A percentile compares a stretch with the other conserved stretches of the same genome.
Conservation (phyloP, 495 filamentous ascomycete species). For the Neurospora cerealis region DNA sequence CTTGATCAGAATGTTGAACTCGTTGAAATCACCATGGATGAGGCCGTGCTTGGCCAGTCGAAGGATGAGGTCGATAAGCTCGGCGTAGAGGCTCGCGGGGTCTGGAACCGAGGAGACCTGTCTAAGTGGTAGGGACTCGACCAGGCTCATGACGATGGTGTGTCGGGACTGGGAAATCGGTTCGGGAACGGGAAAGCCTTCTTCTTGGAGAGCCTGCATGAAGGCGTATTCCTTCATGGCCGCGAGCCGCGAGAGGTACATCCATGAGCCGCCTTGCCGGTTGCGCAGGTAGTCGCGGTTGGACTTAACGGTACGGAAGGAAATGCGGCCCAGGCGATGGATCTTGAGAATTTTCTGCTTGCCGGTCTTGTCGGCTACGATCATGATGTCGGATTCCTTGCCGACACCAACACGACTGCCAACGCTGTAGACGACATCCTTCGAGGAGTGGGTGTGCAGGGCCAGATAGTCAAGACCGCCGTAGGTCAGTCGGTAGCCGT, state of each 20-base stretch:
- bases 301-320: constrained; percentile 88
- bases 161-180: constrained; percentile 82
- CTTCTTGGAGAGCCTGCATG: constrained; percentile 73
- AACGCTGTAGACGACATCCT: constrained; percentile 72
- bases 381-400: constrained; percentile 94
- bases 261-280: constrained; percentile 68
- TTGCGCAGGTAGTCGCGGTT: constrained; percentile 93
- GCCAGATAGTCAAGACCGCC: constrained; percentile 95
- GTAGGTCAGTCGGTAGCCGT: constrained; percentile 95
- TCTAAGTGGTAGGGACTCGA: constrained; percentile 82
- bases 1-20: constrained; percentile 94
- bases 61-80: constrained; percentile 80
- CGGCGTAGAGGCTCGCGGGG: constrained; percentile 71
- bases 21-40: constrained; percentile 98
- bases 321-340: constrained; percentile 86
- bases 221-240: constrained; percentile 88
- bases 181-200: constrained; percentile 81
- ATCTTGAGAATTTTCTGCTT: constrained; percentile 76
- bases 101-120: constrained; percentile 72
- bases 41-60: constrained; percentile 76
- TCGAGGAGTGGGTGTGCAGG: constrained; percentile 74
- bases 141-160: constrained; percentile 86
- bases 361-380: constrained; percentile 63
- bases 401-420: constrained; percentile 93
- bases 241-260: constrained; percentile 91